Evolutionary conservation across 371 early-diverging fungal species (phyloP).

Genomic region (Syncephalastrum racemosum): DNA sequence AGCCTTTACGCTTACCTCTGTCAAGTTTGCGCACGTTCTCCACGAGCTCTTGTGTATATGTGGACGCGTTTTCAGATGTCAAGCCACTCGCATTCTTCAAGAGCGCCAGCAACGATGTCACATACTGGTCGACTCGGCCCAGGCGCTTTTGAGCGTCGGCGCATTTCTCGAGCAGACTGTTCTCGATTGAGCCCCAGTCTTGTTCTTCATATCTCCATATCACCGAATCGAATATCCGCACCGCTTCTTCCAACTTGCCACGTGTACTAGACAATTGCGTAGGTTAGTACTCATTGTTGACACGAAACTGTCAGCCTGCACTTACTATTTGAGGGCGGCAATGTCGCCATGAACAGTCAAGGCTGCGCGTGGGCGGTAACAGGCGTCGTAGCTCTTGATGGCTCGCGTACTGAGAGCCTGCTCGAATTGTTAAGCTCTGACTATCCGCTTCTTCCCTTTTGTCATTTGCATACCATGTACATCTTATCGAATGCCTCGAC

Average conservation of each 20-base stretch:
- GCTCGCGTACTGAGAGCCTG: conserved; percentile 64
- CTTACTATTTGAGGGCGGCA: conserved; percentile 78
- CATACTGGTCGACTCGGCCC: conserved; percentile 55
- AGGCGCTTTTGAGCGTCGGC: conserved; percentile 66
- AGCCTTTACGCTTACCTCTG: conserved; percentile 22
- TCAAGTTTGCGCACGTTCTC: conserved; percentile 43
- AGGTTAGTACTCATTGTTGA: neutral
- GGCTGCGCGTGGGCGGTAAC: conserved; percentile 61
- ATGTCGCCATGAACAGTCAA: conserved; percentile 72
- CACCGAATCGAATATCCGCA: conserved; percentile 65
- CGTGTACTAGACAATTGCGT: conserved; percentile 47
- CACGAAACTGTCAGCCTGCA: neutral
- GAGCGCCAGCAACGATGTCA: conserved; percentile 60
- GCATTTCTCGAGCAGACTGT: conserved; percentile 68
- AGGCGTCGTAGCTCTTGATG: conserved; percentile 69
- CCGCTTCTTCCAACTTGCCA: conserved; percentile 67
- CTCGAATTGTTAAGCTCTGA: neutral
- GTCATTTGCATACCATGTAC: conserved; percentile 57
- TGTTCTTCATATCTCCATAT: conserved; percentile 63
- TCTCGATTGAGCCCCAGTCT: conserved; percentile 74
- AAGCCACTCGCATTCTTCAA: conserved; percentile 54
- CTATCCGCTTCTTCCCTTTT: neutral
- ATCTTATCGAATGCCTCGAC: conserved; percentile 71
- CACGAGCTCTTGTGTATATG: conserved; percentile 59
- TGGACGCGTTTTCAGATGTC: conserved; percentile 38